These are phyloP conservation scores for Carex cristatella DNA, from an alignment of 176 grass and related monocot species.

Conservation along the genomic window DNA sequence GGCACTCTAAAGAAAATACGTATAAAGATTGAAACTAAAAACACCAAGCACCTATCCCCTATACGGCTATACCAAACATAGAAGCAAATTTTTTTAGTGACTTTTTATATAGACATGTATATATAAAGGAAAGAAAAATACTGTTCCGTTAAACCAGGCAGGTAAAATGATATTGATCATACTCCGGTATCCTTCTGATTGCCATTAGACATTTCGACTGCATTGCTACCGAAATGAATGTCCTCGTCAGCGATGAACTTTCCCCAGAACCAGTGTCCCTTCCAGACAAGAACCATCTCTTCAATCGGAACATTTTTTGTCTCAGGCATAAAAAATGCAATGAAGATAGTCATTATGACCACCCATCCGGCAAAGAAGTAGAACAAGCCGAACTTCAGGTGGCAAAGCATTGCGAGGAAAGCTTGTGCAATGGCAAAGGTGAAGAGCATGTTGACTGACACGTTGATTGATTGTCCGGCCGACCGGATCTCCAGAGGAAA, in stretches of 20 bases:
- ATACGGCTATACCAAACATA: neutral
- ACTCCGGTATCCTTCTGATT: neutral
- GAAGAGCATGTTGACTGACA: constrained; percentile 41
- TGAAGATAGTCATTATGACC: constrained; percentile 28
- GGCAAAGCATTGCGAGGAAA: constrained; percentile 36
- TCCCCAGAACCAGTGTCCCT: constrained; percentile 35
- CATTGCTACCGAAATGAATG: constrained; percentile 12
- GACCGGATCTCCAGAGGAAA: constrained; percentile 38
- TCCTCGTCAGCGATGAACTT: constrained; percentile 26
- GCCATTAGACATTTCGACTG: constrained; percentile 15
- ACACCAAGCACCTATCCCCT: neutral
- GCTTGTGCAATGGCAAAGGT: constrained; percentile 32
- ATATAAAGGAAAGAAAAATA: neutral
- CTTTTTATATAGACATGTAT: neutral
- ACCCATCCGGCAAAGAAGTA: constrained; percentile 40
- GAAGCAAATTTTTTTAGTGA: neutral
- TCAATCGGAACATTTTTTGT: constrained; percentile 35
- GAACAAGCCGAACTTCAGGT: constrained; percentile 35
- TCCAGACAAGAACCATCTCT: constrained; percentile 35
- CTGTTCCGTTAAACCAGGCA: neutral
- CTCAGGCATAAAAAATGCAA: constrained; percentile 23
- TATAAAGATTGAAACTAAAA: neutral
- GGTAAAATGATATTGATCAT: neutral
- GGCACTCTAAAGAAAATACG: neutral
- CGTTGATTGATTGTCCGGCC: constrained; percentile 29